Conservation (phyloP, 495 filamentous ascomycete genomes). For the Neurospora intermedia region DNA sequence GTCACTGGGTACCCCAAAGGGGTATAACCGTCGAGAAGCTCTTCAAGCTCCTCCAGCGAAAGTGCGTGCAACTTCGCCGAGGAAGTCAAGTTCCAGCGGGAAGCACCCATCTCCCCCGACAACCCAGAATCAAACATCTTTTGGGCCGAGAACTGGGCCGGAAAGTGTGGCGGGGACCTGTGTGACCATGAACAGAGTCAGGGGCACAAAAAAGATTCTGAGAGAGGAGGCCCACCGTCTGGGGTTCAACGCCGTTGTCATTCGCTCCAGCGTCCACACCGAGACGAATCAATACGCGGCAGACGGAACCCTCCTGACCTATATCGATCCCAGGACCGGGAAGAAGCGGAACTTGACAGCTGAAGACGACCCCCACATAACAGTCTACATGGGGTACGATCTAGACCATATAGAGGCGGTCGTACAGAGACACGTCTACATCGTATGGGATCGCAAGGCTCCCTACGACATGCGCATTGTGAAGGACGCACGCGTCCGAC, state of each 20-base stretch:
- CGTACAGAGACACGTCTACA: neutral
- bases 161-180: neutral
- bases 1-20: neutral
- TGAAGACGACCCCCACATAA: neutral
- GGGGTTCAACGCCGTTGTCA: neutral
- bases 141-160: neutral
- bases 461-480: neutral
- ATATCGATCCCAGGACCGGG: no score
- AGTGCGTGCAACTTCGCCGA: neutral
- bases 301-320: no score
- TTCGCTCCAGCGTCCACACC: neutral
- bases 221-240: neutral
- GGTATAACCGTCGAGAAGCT: neutral
- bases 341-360: no score
- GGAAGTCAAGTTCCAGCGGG: neutral
- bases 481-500: no score
- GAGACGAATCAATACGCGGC: neutral
- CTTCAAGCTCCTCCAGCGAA: neutral
- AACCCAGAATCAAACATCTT: rapidly evolving
- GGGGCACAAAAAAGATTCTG: neutral
- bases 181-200: neutral
- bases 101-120: no score
- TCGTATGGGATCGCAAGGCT: neutral
- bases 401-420: neutral
- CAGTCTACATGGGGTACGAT: neutral